Base-by-base conservation (phyloP, 83 land plant genomes). In the Isoetes engelmannii region DNA sequence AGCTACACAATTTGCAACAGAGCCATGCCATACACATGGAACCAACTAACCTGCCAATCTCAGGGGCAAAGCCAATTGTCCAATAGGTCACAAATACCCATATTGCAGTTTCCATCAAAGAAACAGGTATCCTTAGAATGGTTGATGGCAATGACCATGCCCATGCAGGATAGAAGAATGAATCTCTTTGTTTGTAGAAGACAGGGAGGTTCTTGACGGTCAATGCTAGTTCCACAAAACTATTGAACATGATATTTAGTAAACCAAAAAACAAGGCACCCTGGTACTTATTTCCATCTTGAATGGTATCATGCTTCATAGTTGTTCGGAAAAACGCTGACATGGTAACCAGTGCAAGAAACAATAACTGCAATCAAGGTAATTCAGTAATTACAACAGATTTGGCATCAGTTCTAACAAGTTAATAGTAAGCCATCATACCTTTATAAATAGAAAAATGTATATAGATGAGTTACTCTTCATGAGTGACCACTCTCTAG, bases 141-240 rank as follows among this genome's bases (percentile, higher is more conserved):
- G 47, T 65, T n/a, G 61, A 44, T 10, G 75, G 75, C 6, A 73
- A 28, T 19, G 59, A 60, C 20, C 65, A 73, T 3, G 75, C 72
- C 75, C 75, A 73, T 0, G 75, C 51, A 4, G 75, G 75, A 28
- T 73, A 73, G 63, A 73, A 73, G 18, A 51, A 42, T 15, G 56
- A 45, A 37, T 73, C 75, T 7, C 75, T 68, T 21, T 73, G 75
- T 56, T 73, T 73, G 62, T 73, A 73, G 70, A 66, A 73, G 5
- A 73, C 75, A 9, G 75, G 75, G 44, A 73, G 45, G 3, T 70
- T 42, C 7, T 13, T 12, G 18, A 73, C 62, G 28, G 61, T 66
- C 47, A 73, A 19, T 5, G 75, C 60, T 48, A 73, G 48, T 18
- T 73, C 75, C 17, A 48, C 72, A 18, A 65, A 73, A 5, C 75